These are phyloP conservation scores for Botrytis medusae DNA, from an alignment of 2,329 filamentous ascomycete genomes.

Conservation along the genomic window DNA sequence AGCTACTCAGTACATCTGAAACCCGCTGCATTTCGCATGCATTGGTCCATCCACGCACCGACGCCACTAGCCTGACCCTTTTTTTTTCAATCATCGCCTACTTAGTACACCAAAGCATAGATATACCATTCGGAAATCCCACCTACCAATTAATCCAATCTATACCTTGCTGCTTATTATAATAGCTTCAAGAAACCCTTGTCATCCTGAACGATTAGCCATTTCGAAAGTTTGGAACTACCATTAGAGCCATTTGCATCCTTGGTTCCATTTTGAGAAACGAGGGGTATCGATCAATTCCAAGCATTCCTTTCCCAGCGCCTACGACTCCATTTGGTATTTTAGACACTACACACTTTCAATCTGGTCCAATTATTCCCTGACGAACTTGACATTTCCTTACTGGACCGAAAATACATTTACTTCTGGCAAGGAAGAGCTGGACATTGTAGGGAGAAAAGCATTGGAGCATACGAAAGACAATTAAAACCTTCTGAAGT, in stretches of 20 bases:
- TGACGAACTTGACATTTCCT: conserved; percentile 14
- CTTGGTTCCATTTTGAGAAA: conserved; percentile 21
- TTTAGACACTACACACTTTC: not conserved
- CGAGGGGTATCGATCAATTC: conserved; percentile 21
- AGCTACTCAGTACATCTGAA: conserved; percentile 18
- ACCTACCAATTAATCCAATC: conserved; percentile 5
- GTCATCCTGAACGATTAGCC: conserved; percentile 12
- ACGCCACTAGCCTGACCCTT: conserved; percentile 20
- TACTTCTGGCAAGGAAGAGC: conserved; percentile 19
- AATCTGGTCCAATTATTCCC: conserved; percentile 18
- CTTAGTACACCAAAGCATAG: not conserved
- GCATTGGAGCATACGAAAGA: conserved; percentile 18
- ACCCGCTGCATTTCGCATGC: conserved; percentile 16
- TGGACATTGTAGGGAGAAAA: conserved; percentile 17
- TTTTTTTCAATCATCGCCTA: conserved; percentile 10
- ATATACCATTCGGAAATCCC: not conserved
- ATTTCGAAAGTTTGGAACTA: not conserved
- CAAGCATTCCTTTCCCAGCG: conserved; percentile 24
- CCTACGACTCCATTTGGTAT: conserved; percentile 15
- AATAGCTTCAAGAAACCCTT: conserved; percentile 17
- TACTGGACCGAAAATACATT: conserved; percentile 21
- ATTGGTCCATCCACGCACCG: conserved; percentile 16
- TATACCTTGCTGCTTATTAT: conserved; percentile 5
- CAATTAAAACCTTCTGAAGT: conserved; percentile 18
- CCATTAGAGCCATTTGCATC: conserved; percentile 20